Evolutionary conservation across 257 asterid genomes (phyloP), one percentile per base, ranked within the genome.

Genomic region (Forsythia suspensa): DNA sequence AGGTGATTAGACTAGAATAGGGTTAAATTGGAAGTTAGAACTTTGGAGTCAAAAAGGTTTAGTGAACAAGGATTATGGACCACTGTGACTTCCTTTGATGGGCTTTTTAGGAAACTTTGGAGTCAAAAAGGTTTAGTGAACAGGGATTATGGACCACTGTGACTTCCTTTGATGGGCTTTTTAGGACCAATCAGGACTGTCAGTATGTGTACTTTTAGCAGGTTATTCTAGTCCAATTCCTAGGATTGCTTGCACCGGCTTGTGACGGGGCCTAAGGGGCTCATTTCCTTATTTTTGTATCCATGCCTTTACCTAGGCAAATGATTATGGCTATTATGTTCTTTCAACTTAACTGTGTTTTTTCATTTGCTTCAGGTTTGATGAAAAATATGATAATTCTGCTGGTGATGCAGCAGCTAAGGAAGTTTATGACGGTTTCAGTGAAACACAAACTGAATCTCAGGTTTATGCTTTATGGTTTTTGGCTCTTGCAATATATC

Each of bases 371-470:
- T 76, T 84, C 96, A 95, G 97, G 90, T 76, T 81, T 75, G 91
- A 89, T 70, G 87, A 87, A 85, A 84, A 75, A 75, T 92, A 88
- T 40, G 91, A 87, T 24, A 72, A 43, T 65, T 83, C 82, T 63
- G 78, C 87, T 24, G 84, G 83, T 71, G 94, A 81, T 76, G 86
- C 79, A 57, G 77, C 84, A 71, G 76, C 87, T 37, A 79, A 75
- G 84, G 86, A 80, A 39, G 68, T 80, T 57, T 88, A 89, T 38
- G 97, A 95, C 72, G 87, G 91, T 68, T 93, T 95, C 82, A 95
- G 95, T 79, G 99, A 95, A 80, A 92, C 99, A 4, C 99, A 92
- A 78, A 92, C 97, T 6, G 98, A 92, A 81, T 92, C 98, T 83
- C 99, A 95, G 99, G 99, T 94, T 84, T 63, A 15, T 71, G 71